Percentiles rank a stretch among this genome's conserved stretches.
phyloP scores from a whole-genome alignment of 2,329 filamentous ascomycete species.

The Clonostachys solani region DNA sequence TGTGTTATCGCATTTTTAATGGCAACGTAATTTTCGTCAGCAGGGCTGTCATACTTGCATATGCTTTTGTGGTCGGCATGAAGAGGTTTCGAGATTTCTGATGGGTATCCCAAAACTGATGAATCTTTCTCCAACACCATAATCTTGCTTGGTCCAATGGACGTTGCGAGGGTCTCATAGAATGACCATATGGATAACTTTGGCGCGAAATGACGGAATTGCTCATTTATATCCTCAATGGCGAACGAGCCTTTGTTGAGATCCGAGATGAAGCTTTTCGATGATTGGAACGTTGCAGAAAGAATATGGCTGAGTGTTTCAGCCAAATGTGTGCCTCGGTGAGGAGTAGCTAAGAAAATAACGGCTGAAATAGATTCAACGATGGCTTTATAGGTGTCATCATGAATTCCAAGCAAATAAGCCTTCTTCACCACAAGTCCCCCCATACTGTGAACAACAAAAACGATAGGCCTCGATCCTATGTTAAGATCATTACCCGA shows the following conservation, averaged over 20 bases:
- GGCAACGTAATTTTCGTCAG: neutral
- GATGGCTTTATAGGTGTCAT: neutral
- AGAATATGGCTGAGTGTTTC: neutral
- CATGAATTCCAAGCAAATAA: neutral
- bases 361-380: neutral
- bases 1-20: neutral
- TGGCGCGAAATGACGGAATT: neutral
- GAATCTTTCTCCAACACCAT: neutral
- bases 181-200: neutral
- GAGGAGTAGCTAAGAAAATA: neutral
- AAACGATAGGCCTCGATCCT: neutral
- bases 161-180: neutral
- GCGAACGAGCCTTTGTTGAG: neutral
- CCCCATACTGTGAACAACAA: constrained; percentile 3
- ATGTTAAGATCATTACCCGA: neutral
- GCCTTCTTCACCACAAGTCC: constrained; percentile 1
- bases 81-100: neutral
- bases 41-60: neutral
- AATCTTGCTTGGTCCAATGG: neutral
- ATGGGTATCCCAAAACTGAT: neutral
- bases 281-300: neutral
- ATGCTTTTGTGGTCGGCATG: neutral
- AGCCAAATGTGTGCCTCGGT: neutral
- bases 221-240: neutral
- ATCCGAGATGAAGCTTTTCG: neutral